These are phyloP conservation scores for Pichia phayaonensis DNA, from an alignment of 805 yeast species.

Conservation along the genomic window DNA sequence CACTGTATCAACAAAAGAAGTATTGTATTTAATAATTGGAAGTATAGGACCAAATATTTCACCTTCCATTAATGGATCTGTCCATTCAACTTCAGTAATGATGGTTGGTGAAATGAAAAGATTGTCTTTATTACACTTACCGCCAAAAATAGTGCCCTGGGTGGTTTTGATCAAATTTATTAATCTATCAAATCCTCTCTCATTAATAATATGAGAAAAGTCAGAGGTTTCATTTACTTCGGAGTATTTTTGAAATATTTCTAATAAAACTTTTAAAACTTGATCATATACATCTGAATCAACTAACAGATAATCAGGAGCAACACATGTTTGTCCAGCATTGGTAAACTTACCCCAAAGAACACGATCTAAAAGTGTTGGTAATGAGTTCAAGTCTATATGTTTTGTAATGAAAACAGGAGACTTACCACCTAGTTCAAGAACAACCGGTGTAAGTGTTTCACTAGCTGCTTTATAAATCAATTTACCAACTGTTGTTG, in stretches of 20 bases:
- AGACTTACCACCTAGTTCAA: constrained; percentile 91
- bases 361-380: constrained; percentile 48
- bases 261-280: constrained; percentile 11
- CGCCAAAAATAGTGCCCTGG: constrained; percentile 51
- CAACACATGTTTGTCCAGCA: constrained; percentile 87
- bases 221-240: constrained; percentile 29
- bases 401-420: constrained; percentile 54
- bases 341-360: constrained; percentile 74
- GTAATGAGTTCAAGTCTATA: constrained; percentile 31
- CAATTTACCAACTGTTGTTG: constrained; percentile 64
- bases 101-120: constrained; percentile 68
- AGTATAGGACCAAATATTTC: constrained; percentile 85
- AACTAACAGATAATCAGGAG: constrained; percentile 77
- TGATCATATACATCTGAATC: constrained; percentile 49
- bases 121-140: constrained; percentile 27
- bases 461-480: constrained; percentile 80
- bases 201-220: constrained; percentile 56
- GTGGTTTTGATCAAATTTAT: constrained; percentile 36
- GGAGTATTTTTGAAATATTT: constrained; percentile 32
- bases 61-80: constrained; percentile 63
- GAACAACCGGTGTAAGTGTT: constrained; percentile 66
- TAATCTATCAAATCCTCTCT: constrained; percentile 44
- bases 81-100: constrained; percentile 51
- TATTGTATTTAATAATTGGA: constrained; percentile 53
- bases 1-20: constrained; percentile 33